Evolutionary conservation across 768 basidiomycete genomes (phyloP), one percentile per base, ranked within the genome.

Genomic region (Leccinum ochraceum): DNA sequence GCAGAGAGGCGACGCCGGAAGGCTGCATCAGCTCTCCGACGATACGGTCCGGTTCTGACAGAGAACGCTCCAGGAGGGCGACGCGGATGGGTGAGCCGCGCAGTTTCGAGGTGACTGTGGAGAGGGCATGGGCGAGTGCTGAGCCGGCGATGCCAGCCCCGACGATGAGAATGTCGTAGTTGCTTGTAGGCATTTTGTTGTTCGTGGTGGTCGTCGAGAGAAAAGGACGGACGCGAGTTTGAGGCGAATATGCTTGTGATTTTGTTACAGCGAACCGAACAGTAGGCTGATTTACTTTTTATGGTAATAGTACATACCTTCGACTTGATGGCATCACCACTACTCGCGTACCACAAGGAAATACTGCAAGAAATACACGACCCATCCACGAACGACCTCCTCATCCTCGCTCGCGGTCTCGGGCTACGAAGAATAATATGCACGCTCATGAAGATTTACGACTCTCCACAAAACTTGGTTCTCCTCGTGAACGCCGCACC

Each of bases 11-110:
- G 24, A 94, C 86, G 1, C 97, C 97, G 1, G 89, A 95, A 2
- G 97, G 97, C 69, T 99, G 97, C 24, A 99, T 79, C 1, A 98
- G 86, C 74, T 99, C 97, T 26, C 97, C 97, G 36, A 98, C 97
- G 65, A 99, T 98, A 17, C 97, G 84, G 80, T 98, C 94, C 0
- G 97, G 97, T 72, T 94, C 90, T 0, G 89, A 82, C 4, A 98
- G 82, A 14, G 95, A 96, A 11, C 96, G 87, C 75, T 99, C 97
- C 58, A 99, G 79, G 0, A 98, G 77, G 17, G 89, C 89, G 65
- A 98, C 87, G 22, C 86, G 83, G 20, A 94, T 83, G 14, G 89
- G 89, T 56, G 77, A 77, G 20, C 74, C 53, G 46, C 84, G 79
- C 44, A 71, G 62, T 55, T 73, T 65, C 3, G 73, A 69, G 3